phyloP scores from a whole-genome alignment of 495 filamentous ascomycete species.

The Penicillium samsonianum region DNA sequence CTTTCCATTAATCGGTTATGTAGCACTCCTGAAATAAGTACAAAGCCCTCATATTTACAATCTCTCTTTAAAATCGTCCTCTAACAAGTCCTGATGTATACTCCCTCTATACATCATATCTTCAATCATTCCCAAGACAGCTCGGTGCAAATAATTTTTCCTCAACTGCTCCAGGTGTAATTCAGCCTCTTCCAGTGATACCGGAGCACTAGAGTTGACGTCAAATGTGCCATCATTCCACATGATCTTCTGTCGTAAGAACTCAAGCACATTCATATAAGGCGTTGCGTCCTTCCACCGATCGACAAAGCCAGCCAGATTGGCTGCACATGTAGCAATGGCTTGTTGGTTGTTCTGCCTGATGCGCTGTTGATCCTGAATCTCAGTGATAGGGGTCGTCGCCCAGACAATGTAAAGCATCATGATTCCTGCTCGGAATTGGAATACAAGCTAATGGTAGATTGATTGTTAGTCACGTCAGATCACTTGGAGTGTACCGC shows the following conservation, averaged over 20 bases:
- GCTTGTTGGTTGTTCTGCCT: constrained; percentile 22
- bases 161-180: constrained; percentile 27
- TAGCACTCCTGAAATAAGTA: background rate
- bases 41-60: background rate
- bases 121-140: constrained; percentile 37
- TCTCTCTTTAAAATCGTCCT: background rate
- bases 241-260: constrained; percentile 23
- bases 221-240: background rate
- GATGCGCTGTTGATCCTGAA: constrained; percentile 1
- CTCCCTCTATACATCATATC: constrained; percentile 31
- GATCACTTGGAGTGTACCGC: background rate
- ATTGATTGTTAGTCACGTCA: constrained; percentile 6
- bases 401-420: constrained; percentile 38
- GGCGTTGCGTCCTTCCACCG: constrained; percentile 33
- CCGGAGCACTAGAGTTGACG: background rate
- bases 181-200: constrained; percentile 22
- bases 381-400: constrained; percentile 16
- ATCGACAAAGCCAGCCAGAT: constrained; percentile 27
- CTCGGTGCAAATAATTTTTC: constrained; percentile 32
- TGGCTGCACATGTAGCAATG: constrained; percentile 26
- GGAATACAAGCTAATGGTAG: constrained; percentile 31
- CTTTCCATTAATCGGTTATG: background rate
- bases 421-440: constrained; percentile 36
- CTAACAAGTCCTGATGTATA: constrained; percentile 1
- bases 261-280: constrained; percentile 28